phyloP scores from a whole-genome alignment of 2,329 filamentous ascomycete species.

The Metarhizium rileyi region DNA sequence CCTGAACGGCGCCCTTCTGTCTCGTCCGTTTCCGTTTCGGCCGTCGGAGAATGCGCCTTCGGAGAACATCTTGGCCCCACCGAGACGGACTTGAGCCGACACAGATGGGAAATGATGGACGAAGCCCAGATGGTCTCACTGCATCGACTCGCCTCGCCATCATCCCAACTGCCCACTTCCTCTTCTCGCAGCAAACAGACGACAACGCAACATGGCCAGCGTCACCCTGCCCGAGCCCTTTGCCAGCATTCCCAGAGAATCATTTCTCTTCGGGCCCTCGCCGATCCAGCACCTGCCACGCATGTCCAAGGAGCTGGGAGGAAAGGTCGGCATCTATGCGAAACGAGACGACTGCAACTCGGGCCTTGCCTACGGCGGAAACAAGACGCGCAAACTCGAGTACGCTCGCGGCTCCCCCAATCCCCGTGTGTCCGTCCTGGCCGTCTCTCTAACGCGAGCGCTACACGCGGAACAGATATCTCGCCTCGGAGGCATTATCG shows the following conservation, averaged over 20 bases:
- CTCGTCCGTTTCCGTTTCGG: too few species aligned
- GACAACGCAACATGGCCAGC: background rate
- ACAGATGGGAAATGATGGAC: too few species aligned
- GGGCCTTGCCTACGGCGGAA: slow-evolving; percentile 56
- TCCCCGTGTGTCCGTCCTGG: background rate
- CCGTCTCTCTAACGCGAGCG: background rate
- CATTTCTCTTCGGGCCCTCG: slow-evolving; percentile 57
- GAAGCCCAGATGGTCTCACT: too few species aligned
- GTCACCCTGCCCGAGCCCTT: slow-evolving; percentile 46
- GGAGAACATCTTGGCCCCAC: background rate
- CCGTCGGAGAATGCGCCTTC: background rate
- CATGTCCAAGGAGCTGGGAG: slow-evolving; percentile 51
- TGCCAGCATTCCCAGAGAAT: slow-evolving; percentile 49
- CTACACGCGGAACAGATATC: slow-evolving; percentile 45
- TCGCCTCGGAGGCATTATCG: slow-evolving; percentile 51
- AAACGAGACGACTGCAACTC: slow-evolving; percentile 67
- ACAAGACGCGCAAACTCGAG: slow-evolving; percentile 62
- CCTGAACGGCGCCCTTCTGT: too few species aligned
- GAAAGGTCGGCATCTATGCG: slow-evolving; percentile 54
- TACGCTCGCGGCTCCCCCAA: slow-evolving; percentile 14
- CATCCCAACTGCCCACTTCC: too few species aligned
- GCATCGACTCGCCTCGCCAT: background rate
- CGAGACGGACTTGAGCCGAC: background rate
- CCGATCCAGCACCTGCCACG: slow-evolving; percentile 58
- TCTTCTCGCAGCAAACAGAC: background rate